Base-by-base conservation (phyloP, 768 basidiomycete species). In the Boletus coccyginus region DNA sequence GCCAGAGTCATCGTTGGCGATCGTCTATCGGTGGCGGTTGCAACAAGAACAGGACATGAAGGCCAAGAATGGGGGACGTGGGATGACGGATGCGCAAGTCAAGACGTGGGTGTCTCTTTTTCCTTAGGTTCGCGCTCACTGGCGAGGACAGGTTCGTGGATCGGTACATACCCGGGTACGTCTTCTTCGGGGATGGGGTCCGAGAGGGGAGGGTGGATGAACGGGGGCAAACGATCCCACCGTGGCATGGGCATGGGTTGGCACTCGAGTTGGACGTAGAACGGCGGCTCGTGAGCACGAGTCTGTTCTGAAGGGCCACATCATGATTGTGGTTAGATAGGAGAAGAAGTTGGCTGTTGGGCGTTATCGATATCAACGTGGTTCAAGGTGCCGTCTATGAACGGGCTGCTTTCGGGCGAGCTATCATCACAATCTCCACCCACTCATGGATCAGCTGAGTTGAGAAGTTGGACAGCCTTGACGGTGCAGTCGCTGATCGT, bases 11-110 rank as follows among this genome's bases (percentile, higher is more conserved):
- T 71, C 77, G 13, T 76, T 77, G 52, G 69, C 73, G 33, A 79
- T 87, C 53, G 80, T 97, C 17, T 97, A 95, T 74, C 79, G 80
- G 58, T 98, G 96, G 96, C 78, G 96, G 16, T 70, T 91, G 38
- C 79, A 97, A 68, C 94, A 97, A 71, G 95, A 98, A 64, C 91
- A 88, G 56, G 65, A 82, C 56, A 95, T 97, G 93, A 96, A 94
- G 69, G 77, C 83, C 5, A 67, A 66, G 44, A 96, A 94, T 59
- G 93, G 92, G 38, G 94, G 93, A 7, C 75, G 76, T 33, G 95
- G 95, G 5, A 97, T 98, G 96, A 78, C 85, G 0, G 94, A 96
- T 64, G 84, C 80, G 7, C 72, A 94, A 77, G 83, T 86, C 62
- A 86, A 85, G 63, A 66, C 75, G 79, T 79, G 59, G 44, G 71